phyloP scores from a whole-genome alignment of 441 rosid species.

The Adansonia gregorii region DNA sequence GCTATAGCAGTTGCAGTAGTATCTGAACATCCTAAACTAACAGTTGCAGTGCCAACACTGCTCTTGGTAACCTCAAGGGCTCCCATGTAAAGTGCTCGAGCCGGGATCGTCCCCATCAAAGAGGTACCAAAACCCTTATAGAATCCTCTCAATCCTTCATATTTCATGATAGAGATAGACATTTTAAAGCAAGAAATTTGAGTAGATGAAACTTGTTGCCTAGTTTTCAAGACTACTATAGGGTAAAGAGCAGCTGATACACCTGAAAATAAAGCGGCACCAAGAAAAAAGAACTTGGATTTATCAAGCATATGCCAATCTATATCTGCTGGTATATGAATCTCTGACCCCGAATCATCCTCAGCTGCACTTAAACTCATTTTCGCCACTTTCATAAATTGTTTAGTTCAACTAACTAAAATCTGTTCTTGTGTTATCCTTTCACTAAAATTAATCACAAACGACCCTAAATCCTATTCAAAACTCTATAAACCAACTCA shows the following conservation, averaged over 20 bases:
- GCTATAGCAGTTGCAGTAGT: slow-evolving; percentile 59
- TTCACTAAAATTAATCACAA: slow-evolving; percentile 10
- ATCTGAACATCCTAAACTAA: slow-evolving; percentile 59
- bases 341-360: slow-evolving; percentile 61
- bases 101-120: slow-evolving; percentile 73
- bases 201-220: slow-evolving; percentile 60
- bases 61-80: slow-evolving; percentile 74
- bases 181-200: slow-evolving; percentile 54
- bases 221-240: slow-evolving; percentile 60
- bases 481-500: slow-evolving; percentile 11
- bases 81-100: slow-evolving; percentile 71
- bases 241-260: slow-evolving; percentile 75
- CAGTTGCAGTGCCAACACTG: slow-evolving; percentile 57
- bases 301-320: slow-evolving; percentile 86
- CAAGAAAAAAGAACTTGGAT: slow-evolving; percentile 68
- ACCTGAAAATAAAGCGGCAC: slow-evolving; percentile 72
- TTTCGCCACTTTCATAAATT: slow-evolving; percentile 55
- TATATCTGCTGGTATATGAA: slow-evolving; percentile 64
- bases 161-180: slow-evolving; percentile 50
- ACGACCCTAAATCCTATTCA: slow-evolving; percentile 14
- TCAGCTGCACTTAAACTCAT: slow-evolving; percentile 61
- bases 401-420: slow-evolving; percentile 13
- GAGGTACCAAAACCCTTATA: slow-evolving; percentile 76
- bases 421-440: background rate
- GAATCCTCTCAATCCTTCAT: slow-evolving; percentile 64